Evolutionary conservation across 345 rosid species (phyloP).

Genomic region (Brassica incana): DNA sequence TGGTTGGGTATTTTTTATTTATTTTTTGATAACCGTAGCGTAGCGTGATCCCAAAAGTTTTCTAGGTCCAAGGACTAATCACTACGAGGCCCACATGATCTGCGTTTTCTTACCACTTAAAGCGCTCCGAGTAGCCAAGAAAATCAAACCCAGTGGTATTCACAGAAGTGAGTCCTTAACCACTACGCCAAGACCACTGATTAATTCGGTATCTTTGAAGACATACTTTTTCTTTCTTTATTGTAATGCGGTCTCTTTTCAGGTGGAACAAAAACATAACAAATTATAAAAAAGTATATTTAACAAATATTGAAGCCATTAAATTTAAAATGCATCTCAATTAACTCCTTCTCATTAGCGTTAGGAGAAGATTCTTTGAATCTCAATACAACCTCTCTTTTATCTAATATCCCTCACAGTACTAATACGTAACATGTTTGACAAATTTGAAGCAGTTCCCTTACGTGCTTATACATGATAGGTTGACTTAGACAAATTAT

Average conservation of each 20-base stretch:
- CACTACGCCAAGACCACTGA: too few relatives aligned
- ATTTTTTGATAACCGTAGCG: too few relatives aligned
- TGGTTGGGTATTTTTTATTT: too few relatives aligned
- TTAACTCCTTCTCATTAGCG: constrained; percentile 32
- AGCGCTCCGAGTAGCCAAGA: too few relatives aligned
- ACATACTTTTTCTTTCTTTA: neutral
- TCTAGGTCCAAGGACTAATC: too few relatives aligned
- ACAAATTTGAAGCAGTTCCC: constrained; percentile 24
- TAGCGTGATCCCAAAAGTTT: too few relatives aligned
- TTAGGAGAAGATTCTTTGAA: constrained; percentile 40
- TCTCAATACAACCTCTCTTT: constrained; percentile 28
- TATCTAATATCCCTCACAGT: constrained; percentile 14
- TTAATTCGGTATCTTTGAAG: neutral
- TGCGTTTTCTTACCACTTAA: too few relatives aligned
- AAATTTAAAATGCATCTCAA: constrained; percentile 16
- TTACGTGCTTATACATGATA: constrained; percentile 34
- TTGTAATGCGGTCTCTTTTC: neutral
- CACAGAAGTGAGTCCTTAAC: too few relatives aligned
- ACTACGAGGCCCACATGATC: too few relatives aligned
- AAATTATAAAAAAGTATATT: neutral
- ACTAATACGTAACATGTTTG: constrained; percentile 29
- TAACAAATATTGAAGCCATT: constrained; percentile 18
- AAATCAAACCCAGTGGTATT: too few relatives aligned
- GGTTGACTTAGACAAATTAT: constrained; percentile 27
- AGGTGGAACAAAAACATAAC: neutral